Percentiles rank a stretch among this genome's conserved stretches.
phyloP scores from a whole-genome alignment of 2,329 filamentous ascomycete species.

The Arthrinium puccinioides region DNA sequence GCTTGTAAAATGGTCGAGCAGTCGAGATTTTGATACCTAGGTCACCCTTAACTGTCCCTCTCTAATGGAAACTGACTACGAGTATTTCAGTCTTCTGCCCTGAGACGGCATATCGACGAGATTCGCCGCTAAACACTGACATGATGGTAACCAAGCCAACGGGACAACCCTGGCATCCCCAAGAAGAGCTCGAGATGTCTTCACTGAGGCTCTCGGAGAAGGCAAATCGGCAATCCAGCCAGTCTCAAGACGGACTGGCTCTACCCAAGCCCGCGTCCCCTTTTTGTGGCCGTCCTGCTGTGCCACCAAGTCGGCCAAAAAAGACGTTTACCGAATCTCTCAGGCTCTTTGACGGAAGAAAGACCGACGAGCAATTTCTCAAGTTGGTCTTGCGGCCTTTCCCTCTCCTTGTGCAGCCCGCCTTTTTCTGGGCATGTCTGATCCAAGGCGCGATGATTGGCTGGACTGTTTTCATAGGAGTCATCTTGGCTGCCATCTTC shows the following conservation, averaged over 20 bases:
- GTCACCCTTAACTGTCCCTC: too few relatives aligned
- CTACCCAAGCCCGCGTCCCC: too few relatives aligned
- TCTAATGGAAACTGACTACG: too few relatives aligned
- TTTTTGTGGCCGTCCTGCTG: too few relatives aligned
- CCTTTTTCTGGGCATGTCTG: slow-evolving; percentile 71
- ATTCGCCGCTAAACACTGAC: slow-evolving; percentile 63
- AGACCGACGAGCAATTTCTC: slow-evolving; percentile 68
- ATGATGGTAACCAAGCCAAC: slow-evolving; percentile 31
- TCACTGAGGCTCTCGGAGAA: slow-evolving; percentile 1
- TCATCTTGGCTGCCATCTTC: slow-evolving; percentile 76
- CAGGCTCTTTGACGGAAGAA: slow-evolving; percentile 70
- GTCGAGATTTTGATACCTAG: too few relatives aligned
- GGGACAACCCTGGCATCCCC: not conserved
- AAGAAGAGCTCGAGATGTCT: not conserved
- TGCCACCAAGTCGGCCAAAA: slow-evolving; percentile 26
- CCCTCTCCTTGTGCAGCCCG: slow-evolving; percentile 75
- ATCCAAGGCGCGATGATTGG: slow-evolving; percentile 88
- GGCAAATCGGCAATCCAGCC: slow-evolving; percentile 1
- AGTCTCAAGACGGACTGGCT: slow-evolving; percentile 1
- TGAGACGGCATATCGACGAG: slow-evolving; percentile 72
- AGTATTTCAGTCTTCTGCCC: slow-evolving; percentile 74
- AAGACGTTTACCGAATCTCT: slow-evolving; percentile 57
- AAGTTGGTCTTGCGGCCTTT: slow-evolving; percentile 65
- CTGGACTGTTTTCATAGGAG: slow-evolving; percentile 90
- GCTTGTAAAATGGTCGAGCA: too few relatives aligned